These are phyloP conservation scores for Lactarius evosmus DNA, from an alignment of 768 basidiomycete species.

Conservation along the genomic window DNA sequence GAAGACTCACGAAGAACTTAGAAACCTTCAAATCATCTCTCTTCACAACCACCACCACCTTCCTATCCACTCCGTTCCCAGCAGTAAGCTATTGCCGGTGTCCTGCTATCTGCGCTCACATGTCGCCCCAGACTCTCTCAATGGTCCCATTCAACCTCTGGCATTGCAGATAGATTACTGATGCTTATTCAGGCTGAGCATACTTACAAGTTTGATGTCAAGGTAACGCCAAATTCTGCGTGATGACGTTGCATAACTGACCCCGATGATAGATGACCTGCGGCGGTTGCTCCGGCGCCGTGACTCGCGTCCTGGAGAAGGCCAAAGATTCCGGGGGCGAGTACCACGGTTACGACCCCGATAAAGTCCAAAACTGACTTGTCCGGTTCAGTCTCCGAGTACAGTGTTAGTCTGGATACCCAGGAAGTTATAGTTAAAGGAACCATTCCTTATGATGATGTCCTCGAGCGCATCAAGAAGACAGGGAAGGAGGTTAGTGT, in stretches of 20 bases:
- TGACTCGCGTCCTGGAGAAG: slow-evolving; percentile 70
- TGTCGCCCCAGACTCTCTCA: background rate
- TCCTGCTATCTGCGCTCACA: background rate
- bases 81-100: background rate
- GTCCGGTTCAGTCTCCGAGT: slow-evolving; percentile 46
- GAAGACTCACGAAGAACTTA: background rate
- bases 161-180: background rate
- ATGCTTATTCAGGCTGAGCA: slow-evolving; percentile 34
- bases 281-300: slow-evolving; percentile 79
- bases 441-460: slow-evolving; percentile 55
- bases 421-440: slow-evolving; percentile 74
- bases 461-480: slow-evolving; percentile 78
- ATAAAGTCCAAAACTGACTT: slow-evolving; percentile 28
- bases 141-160: slow-evolving; percentile 10
- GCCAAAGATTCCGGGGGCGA: background rate
- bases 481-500: slow-evolving; percentile 80
- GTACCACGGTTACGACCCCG: slow-evolving; percentile 1
- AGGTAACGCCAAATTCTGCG: slow-evolving; percentile 43
- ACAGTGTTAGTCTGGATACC: slow-evolving; percentile 58
- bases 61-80: background rate
- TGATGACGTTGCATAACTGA: background rate
- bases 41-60: slow-evolving; percentile 10
- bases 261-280: slow-evolving; percentile 71
- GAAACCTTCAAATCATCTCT: background rate
- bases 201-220: slow-evolving; percentile 77